Evolutionary conservation across 1,284 basidiomycete species (phyloP), one percentile per base, ranked within the genome.

Genomic region (Trametes pubescens): DNA sequence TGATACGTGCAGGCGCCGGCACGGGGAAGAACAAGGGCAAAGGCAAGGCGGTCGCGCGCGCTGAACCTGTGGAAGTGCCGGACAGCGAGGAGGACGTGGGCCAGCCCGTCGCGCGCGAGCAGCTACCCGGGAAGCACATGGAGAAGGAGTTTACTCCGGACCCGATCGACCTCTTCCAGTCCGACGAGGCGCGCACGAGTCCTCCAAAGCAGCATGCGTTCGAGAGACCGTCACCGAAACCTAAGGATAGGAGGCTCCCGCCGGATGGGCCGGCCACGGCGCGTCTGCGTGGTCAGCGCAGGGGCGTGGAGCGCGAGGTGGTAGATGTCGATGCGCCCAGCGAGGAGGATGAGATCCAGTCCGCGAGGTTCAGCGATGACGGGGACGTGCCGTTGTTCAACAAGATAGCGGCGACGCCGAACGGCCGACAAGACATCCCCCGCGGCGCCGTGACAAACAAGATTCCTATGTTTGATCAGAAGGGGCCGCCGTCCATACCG

Each of bases 341-440:
- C 58, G 14, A 16, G 10, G 37, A 38, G 14, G 59, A 59, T 22
- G 57, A 63, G 2, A 63, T 69, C 47, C 48, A 69, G 63, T 59
- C 62, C 7, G 61, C 57, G 29, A 52, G 61, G 9, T 62, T 44
- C 4, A 64, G 56, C 21, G 63, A 64, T 21, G 43, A 37, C 35
- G 56, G 51, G 0, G 59, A 38, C 40, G 29, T 3, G 29, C 32
- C 14, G 21, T 51, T 7, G n/a, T 4, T 14, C 6, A 37, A 14
- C 46, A 53, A 51, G 24, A 16, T 22, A 4, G 35, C 46, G 6
- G 35, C 46, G 10, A 66, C 63, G 4, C 68, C 62, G 16, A 64
- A 57, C 37, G 65, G 64, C 16, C 55, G 62, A 24, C 32, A 53
- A 2, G 16, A 49, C 18, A 62, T 66, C 6, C 66, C 55, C 32